Evolutionary conservation across 2,329 filamentous ascomycete genomes (phyloP), one percentile per base, ranked within the genome.

Genomic region (Coleophoma cylindrospora): DNA sequence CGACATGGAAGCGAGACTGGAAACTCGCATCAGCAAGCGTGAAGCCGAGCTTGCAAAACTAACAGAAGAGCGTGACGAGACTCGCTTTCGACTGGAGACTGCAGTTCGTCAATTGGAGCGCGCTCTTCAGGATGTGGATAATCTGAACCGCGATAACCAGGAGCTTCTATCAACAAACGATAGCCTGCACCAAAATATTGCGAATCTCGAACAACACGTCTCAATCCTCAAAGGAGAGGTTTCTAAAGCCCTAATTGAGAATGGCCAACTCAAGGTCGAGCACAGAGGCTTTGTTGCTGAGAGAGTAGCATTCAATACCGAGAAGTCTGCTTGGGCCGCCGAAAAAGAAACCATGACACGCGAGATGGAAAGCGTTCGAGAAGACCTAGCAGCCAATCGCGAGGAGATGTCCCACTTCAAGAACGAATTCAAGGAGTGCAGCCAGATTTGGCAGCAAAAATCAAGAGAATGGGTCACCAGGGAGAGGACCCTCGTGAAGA

Each of bases 401-500:
- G 36, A 38, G 7, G 36, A 38, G 11, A 38, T 38, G 14, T 38
- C 36, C 14, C 36, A 38, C 7, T 38, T 5, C 15, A 14, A 17
- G 7, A 17, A 38, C 7, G 36, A 38, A 38, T 17, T n/a, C 15
- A 14, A 17, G 51, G 62, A 65, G 27, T n/a, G 14, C 36, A 38
- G 36, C 36, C 36, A 17, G 14, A n/a, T 38, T n/a, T 38, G 36
- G 36, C 36, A 38, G 36, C 36, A 38, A 38, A 63, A 66, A 19
- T 58, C 62, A 9, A 57, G 74, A 6, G 68, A 69, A 47, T 54
- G 51, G 51, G 57, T 66, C 19, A 70, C 76, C 50, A 59, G 69
- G 15, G 67, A 71, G 33, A 70, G 68, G 6, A 66, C 64, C 34
- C 68, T 64, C n/a, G 68, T 65, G 27, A 68, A 73, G 50, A 66